Conservation (phyloP, 768 basidiomycete species). For the Lactifluus subvellereus region DNA sequence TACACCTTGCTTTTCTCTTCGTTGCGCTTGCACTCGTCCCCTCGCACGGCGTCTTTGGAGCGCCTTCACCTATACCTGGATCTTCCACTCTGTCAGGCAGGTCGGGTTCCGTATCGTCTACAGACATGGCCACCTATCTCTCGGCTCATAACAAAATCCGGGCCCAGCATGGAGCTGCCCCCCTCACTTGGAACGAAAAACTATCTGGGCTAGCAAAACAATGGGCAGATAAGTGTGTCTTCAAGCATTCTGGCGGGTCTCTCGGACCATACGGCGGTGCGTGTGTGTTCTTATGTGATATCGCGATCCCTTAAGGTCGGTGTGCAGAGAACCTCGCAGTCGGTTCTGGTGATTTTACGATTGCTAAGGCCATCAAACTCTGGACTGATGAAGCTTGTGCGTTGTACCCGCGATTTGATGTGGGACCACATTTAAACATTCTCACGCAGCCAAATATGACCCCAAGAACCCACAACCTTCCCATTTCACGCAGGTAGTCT, state of each 20-base stretch:
- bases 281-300: neutral
- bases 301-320: neutral
- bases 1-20: slow-evolving; percentile 28
- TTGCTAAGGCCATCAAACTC: slow-evolving; percentile 44
- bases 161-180: slow-evolving; percentile 54
- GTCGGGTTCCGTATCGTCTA: slow-evolving; percentile 29
- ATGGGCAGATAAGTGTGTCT: slow-evolving; percentile 65
- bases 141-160: slow-evolving; percentile 57
- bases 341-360: slow-evolving; percentile 52
- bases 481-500: slow-evolving; percentile 75
- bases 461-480: slow-evolving; percentile 53
- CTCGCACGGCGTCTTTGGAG: slow-evolving; percentile 9
- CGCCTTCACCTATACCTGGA: neutral
- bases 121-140: slow-evolving; percentile 51
- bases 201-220: slow-evolving; percentile 58
- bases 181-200: slow-evolving; percentile 58
- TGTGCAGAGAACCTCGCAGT: slow-evolving; percentile 67
- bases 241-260: slow-evolving; percentile 59
- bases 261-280: slow-evolving; percentile 47
- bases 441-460: slow-evolving; percentile 46
- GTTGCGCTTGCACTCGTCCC: slow-evolving; percentile 23
- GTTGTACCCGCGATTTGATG: slow-evolving; percentile 28
- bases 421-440: neutral
- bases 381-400: slow-evolving; percentile 68
- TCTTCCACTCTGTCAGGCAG: no score